A percentile compares a stretch with the other conserved stretches of the same genome.
Conservation (phyloP, 441 rosid genomes). For the Pelargonium myrrhifolium region DNA sequence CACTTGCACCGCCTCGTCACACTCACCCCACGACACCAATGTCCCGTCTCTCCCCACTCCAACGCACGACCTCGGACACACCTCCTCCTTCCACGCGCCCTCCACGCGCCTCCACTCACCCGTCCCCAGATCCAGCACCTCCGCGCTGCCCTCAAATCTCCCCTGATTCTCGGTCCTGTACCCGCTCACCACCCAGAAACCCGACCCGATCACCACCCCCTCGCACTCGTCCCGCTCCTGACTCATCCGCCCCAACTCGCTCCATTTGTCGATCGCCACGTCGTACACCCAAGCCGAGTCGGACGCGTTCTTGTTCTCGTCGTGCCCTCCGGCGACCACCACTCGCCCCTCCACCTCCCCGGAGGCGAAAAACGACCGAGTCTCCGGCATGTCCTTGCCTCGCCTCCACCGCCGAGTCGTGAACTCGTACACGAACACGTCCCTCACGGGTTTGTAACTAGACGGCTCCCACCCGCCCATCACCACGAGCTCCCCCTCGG, state of each 20-base stretch:
- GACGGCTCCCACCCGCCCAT: slow-evolving; percentile 49
- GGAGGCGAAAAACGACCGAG: slow-evolving; percentile 33
- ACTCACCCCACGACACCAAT: slow-evolving; percentile 26
- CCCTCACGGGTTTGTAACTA: slow-evolving; percentile 34
- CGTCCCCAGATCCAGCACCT: slow-evolving; percentile 21
- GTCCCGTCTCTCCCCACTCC: slow-evolving; percentile 20
- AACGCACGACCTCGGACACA: slow-evolving; percentile 33
- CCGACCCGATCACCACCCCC: slow-evolving; percentile 32
- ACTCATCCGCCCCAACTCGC: slow-evolving; percentile 29
- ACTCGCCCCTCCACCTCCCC: slow-evolving; percentile 29
- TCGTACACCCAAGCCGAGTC: slow-evolving; percentile 38
- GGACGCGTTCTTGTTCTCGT: slow-evolving; percentile 39
- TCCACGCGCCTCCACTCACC: slow-evolving; percentile 38
- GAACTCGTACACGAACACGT: slow-evolving; percentile 34
- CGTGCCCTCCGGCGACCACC: slow-evolving; percentile 43
- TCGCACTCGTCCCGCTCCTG: slow-evolving; percentile 45
- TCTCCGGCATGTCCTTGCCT: slow-evolving; percentile 31
- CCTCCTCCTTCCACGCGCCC: slow-evolving; percentile 31
- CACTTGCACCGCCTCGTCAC: slow-evolving; percentile 17
- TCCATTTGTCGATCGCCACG: slow-evolving; percentile 32
- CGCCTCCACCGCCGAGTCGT: slow-evolving; percentile 26
- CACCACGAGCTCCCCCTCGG: slow-evolving; percentile 35
- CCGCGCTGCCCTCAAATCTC: slow-evolving; percentile 36
- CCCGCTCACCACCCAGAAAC: slow-evolving; percentile 43
- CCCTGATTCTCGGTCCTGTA: slow-evolving; percentile 41